phyloP scores from a whole-genome alignment of 2,329 filamentous ascomycete genomes.

The Alternaria triticimaculans region DNA sequence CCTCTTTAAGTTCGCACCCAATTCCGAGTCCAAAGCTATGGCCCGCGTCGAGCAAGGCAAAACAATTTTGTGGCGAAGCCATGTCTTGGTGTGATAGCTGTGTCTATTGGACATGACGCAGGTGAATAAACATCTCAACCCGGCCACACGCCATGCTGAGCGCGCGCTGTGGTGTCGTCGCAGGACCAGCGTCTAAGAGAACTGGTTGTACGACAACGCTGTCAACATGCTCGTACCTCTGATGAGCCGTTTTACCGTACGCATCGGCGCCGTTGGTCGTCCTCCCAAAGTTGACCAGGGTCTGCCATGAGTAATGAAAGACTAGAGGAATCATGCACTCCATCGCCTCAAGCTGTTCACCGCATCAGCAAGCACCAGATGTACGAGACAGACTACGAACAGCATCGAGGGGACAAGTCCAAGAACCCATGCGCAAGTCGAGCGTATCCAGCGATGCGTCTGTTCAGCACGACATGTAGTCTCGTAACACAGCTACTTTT shows the following conservation, averaged over 20 bases:
- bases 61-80: background rate
- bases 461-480: background rate
- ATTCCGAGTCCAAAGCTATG: slow-evolving; percentile 3
- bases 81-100: background rate
- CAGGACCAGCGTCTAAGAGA: background rate
- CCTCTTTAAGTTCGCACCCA: background rate
- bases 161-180: background rate
- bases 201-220: background rate
- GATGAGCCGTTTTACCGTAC: background rate
- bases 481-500: background rate
- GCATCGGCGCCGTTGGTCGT: background rate
- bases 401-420: background rate
- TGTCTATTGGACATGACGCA: background rate
- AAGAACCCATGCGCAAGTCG: background rate
- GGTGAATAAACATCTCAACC: background rate
- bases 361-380: background rate
- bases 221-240: background rate
- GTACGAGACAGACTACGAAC: background rate
- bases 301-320: background rate
- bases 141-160: background rate
- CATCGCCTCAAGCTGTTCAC: background rate
- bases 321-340: background rate
- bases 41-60: background rate
- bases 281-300: background rate
- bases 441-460: background rate